Evolutionary conservation across 495 filamentous ascomycete species (phyloP), one percentile per base, ranked within the genome.

Genomic region (Penicillium maclennaniae): DNA sequence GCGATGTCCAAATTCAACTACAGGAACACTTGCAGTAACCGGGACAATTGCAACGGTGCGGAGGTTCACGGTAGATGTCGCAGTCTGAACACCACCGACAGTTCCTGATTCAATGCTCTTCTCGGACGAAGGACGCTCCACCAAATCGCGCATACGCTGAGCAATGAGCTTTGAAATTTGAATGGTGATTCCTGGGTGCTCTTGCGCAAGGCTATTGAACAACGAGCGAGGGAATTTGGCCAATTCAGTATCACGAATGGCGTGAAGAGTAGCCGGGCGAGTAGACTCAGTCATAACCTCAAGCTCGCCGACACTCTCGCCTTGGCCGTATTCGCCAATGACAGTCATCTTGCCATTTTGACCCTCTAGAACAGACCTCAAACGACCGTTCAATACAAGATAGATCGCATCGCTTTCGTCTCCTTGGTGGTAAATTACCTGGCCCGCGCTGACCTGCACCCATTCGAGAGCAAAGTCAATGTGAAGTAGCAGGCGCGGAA

Each of bases 81-180:
- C 81, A 42, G 87, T 88, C 43, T 83, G 86, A 40, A 82, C 84
- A 7, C 81, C 80, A 16, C 78, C 79, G 26, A 77, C 75, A 55
- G 62, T 78, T 49, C 65, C 77, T 60, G 74, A 84, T 66, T 85
- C 87, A 52, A 66, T 74, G 43, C 67, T 77, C 65, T 78, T 87
- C 60, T 86, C 89, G 26, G 80, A 77, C n/a, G 87, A 58, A 19
- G 87, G 87, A 61, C 87, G 87, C 55, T 97, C 91, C 6, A 96
- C 81, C 56, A 97, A 61, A 25, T 89, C 81, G 51, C 92, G 80
- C 93, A 97, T 98, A 9, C 95, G 83, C 37, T 92, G 89, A 0
- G 93, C 93, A 62, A 98, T 97, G 54, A 98, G 91, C 69, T 97
- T 98, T 4, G 95, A 97, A 12, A 98, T 95, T 69, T 97, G 95